Percentiles rank a stretch among this genome's conserved stretches.
Evolutionary conservation across 306 rosid species (phyloP).

Genomic region (Coriaria nepalensis): DNA sequence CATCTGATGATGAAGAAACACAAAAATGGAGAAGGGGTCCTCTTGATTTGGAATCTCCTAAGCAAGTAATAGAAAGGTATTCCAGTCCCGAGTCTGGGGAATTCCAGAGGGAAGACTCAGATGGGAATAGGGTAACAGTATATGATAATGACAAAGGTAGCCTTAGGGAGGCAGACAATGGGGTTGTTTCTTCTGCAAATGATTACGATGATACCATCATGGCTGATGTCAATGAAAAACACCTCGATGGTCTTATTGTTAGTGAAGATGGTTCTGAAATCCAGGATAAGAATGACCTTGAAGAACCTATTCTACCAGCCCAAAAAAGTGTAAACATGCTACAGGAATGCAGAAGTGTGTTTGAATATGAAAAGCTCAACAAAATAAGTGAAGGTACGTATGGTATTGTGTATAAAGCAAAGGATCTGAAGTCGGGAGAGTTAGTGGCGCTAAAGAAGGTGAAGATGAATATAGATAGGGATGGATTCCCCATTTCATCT

Average conservation of each 20-base stretch:
- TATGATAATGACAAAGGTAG: conserved; percentile 26
- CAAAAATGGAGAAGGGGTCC: conserved; percentile 1
- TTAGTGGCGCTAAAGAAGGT: conserved; percentile 88
- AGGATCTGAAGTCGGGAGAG: conserved; percentile 68
- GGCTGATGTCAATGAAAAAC: conserved; percentile 16
- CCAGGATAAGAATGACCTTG: conserved; percentile 21
- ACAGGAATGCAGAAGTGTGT: conserved; percentile 61
- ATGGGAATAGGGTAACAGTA: conserved; percentile 22
- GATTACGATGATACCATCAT: conserved; percentile 4
- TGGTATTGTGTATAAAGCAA: conserved; percentile 87
- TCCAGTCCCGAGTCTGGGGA: conserved; percentile 44
- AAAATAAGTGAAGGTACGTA: conserved; percentile 93
- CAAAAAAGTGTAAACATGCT: conserved; percentile 49
- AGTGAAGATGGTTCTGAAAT: conserved; percentile 18
- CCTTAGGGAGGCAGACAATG: conserved; percentile 14
- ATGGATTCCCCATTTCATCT: conserved; percentile 75
- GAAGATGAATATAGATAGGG: conserved; percentile 61
- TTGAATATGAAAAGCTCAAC: conserved; percentile 67
- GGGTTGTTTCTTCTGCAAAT: conserved; percentile 13
- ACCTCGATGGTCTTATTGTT: conserved; percentile 2
- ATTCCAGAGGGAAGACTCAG: conserved; percentile 25
- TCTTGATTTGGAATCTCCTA: background rate
- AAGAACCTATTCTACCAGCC: conserved; percentile 12
- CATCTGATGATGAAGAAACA: conserved; percentile 7
- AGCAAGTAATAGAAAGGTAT: background rate